Evolutionary conservation across 1,284 basidiomycete species (phyloP).

Genomic region (Retiboletus flavoniger): DNA sequence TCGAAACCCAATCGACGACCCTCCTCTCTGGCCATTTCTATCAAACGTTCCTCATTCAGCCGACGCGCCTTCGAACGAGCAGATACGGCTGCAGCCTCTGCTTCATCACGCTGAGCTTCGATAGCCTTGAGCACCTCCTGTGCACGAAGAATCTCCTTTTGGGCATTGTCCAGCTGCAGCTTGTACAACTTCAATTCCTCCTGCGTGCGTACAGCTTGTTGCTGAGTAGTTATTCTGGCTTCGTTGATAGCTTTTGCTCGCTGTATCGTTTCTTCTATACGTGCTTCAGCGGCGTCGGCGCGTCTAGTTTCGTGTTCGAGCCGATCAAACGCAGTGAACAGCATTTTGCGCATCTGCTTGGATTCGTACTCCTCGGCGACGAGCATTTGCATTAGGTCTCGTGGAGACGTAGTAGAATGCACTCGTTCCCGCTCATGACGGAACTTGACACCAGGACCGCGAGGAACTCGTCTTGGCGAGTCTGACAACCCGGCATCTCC

Average conservation of each 20-base stretch:
- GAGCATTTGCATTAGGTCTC: conserved; percentile 51
- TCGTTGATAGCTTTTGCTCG: conserved; percentile 54
- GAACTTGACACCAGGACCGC: conserved; percentile 32
- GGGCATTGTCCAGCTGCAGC: conserved; percentile 61
- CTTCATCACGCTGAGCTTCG: conserved; percentile 50
- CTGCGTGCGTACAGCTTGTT: conserved; percentile 47
- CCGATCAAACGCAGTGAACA: conserved; percentile 52
- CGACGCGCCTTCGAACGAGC: conserved; percentile 48
- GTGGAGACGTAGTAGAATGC: conserved; percentile 32
- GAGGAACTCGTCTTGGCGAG: conserved; percentile 11
- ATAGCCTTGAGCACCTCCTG: conserved; percentile 44
- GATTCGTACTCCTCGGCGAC: conserved; percentile 57
- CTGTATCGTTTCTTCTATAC: conserved; percentile 47
- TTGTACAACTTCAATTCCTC: conserved; percentile 62
- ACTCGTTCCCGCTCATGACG: conserved; percentile 36
- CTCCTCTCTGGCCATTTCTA: conserved; percentile 51
- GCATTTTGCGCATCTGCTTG: conserved; percentile 48
- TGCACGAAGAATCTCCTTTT: conserved; percentile 54
- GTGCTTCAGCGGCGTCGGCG: conserved; percentile 51
- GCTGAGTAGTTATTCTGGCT: conserved; percentile 49
- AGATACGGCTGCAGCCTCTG: conserved; percentile 46
- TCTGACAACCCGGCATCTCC: conserved; percentile 10
- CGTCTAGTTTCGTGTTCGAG: conserved; percentile 53
- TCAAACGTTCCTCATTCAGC: conserved; percentile 45
- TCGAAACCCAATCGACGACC: conserved; percentile 54